Base-by-base conservation (phyloP, 2,329 filamentous ascomycete genomes). In the Fusarium humuli region DNA sequence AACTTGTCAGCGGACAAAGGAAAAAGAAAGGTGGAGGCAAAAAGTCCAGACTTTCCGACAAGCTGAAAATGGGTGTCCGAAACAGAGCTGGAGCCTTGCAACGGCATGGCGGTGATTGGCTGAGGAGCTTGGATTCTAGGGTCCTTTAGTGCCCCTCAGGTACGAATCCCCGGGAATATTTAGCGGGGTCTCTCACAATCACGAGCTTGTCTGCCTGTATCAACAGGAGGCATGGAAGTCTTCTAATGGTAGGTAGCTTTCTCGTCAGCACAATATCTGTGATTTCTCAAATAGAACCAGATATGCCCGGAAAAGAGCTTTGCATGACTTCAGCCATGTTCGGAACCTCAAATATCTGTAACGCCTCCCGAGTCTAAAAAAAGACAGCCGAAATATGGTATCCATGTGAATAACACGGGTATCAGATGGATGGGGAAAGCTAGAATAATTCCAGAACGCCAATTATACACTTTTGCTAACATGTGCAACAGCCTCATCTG, bases 1-100 rank as follows among this genome's bases (percentile, higher is more conserved):
- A 44, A 44, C 41, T 69, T 70, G 67, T 71, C 68, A 71, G 67
- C 54, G 55, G 67, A 58, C 53, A 55, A 70, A 54, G 67, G 34
- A 65, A 71, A 70, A 57, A 57, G 34, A 59, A 29, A 49, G 18
- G 49, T 53, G 50, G 32, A 52, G 23, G 48, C 23, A 52, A 52
- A 53, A 55, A 55, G 41, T 55, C 53, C 41, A 46, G 44, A 37
- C 30, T 30, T 52, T 48, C 34, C 10, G 34, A 37, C 34, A 37
- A 37, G 34, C 34, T 37, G 34, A 37, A 37, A 27, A 27, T 27
- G 25, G 25, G n/a, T 30, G 34, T n/a, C 34, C 34, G 18, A 37
- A 37, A 37, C 34, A 42, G 18, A 50, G 44, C 32, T 65, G 46
- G 62, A 61, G 67, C 56, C 67, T 63, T 70, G 67, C 10, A 67